These are phyloP conservation scores for Cryptococcus hybrid DNA, from an alignment of 1,284 basidiomycete genomes.

Conservation along the genomic window DNA sequence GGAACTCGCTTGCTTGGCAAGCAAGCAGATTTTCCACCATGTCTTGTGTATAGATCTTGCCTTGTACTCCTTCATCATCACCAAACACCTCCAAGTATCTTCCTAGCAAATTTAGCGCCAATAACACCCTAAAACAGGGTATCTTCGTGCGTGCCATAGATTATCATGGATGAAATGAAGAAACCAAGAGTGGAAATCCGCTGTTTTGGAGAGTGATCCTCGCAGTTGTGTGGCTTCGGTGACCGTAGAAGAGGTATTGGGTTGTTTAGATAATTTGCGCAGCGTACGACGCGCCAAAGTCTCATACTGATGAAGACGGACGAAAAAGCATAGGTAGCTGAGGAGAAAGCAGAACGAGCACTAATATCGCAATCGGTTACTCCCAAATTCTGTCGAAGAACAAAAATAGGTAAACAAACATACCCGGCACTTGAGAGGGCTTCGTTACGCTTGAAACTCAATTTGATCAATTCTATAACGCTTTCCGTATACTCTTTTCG, in stretches of 20 bases:
- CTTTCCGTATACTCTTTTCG: slow-evolving; percentile 23
- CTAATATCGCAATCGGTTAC: slow-evolving; percentile 8
- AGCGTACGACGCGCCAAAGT: slow-evolving; percentile 14
- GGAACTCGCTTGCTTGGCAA: slow-evolving; percentile 47
- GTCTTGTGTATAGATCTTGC: slow-evolving; percentile 28
- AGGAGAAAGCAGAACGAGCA: slow-evolving; percentile 35
- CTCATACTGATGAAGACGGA: slow-evolving; percentile 23
- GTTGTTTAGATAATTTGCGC: slow-evolving; percentile 12
- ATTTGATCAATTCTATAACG: slow-evolving; percentile 26
- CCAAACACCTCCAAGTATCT: slow-evolving; percentile 37
- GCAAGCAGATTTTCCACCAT: slow-evolving; percentile 36
- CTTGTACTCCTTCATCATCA: slow-evolving; percentile 5
- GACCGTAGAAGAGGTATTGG: background rate
- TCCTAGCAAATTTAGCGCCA: slow-evolving; percentile 26
- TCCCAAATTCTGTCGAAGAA: background rate
- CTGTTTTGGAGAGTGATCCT: slow-evolving; percentile 1
- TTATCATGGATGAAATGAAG: slow-evolving; percentile 26
- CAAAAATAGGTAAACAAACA: background rate
- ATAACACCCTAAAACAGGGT: slow-evolving; percentile 30
- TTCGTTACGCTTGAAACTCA: slow-evolving; percentile 2
- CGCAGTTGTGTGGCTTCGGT: background rate
- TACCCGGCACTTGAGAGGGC: slow-evolving; percentile 28
- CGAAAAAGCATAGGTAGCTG: slow-evolving; percentile 27
- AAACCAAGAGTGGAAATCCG: slow-evolving; percentile 28
- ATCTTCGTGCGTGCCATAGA: slow-evolving; percentile 21